Base-by-base conservation (phyloP, 2,329 filamentous ascomycete genomes). In the Didymella pomorum region DNA sequence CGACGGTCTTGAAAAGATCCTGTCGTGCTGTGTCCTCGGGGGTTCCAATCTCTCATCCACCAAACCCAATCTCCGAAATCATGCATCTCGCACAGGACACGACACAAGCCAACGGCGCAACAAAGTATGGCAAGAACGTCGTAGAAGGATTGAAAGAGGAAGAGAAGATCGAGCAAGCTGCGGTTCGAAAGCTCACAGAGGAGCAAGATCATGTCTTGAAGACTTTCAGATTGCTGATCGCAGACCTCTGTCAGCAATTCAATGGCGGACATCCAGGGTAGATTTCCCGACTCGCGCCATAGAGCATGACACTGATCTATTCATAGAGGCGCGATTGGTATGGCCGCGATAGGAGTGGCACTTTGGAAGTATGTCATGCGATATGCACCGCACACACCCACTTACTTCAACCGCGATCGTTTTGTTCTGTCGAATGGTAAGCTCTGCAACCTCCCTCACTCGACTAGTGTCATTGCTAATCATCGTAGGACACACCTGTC, bases 231-330 rank as follows among this genome's bases (percentile, higher is more conserved):
- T 78, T 84, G 48, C 76, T 90, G 28, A 87, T 90, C 58, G 86
- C 88, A 43, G 88, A 91, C 70, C 76, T 91, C 3, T 90, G 87
- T 67, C 83, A 90, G 71, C 87, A 90, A 63, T 91, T 89, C 74
- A 85, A 85, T 61, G 87, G 87, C 33, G 88, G 88, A 0, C 88
- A 90, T 69, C 88, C 87, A 18, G 88, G 87, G 84, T 87, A 78
- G 65, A 80, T 50, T 45, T 39, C 8, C 10, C 12, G 20, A 2
- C 8, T 8, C 11, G 3, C 41, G 20, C 16, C 9, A 33, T 12
- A 26, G n/a, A 12, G 7, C 14, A 39, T 18, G 7, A 20, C 23
- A 35, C 61, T 67, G 44, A 66, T 16, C 23, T 2, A 35, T 2
- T 1, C 12, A 11, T 41, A 83, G 82, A 58, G 80, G 81, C 53